Evolutionary conservation across 257 asterid species (phyloP), one percentile per base, ranked within the genome.

Genomic region (Scutellaria baicalensis): DNA sequence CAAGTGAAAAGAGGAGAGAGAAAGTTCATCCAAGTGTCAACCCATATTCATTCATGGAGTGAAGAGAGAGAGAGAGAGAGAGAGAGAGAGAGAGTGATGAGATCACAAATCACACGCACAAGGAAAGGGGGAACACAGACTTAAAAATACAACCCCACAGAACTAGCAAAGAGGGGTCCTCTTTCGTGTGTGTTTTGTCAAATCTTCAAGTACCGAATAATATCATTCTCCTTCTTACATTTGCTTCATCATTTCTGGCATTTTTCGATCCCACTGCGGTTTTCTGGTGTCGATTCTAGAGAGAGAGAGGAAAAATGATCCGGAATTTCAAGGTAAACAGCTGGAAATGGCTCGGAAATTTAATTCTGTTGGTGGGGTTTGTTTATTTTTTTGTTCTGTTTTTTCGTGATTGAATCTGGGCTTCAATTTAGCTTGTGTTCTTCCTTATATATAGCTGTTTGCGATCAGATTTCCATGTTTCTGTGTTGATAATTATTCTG

Each of bases 1-100:
- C 4, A 27, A 45, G 44, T 66, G 66, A 74, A 61, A 39, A 69
- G 44, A 33, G 35, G 78, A 76, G 70, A 49, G 83, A 83, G 33
- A 27, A 27, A 27, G 4, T 27, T 27, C 31, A 23, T 23, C 33
- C 33, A 27, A 0, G 33, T 27, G 33, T 27, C 33, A 83, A 74
- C 81, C 66, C 81, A n/a, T n/a, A n/a, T n/a, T n/a, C n/a, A 73
- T 67, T 61, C 77, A 63, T 75, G 76, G 75, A 66, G 82, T 69
- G 77, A 75, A 66, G 75, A 56, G 65, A 69, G 77, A 63, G 72
- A 67, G 62, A 70, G 78, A 17, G 51, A 50, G 59, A 16, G 27
- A 49, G 36, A 82, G 59, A 64, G 23, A 47, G 31, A 51, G 27
- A 54, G 18, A 6, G 48, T 8, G 67, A 21, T 21, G 61, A 54